Evolutionary conservation across 768 basidiomycete species (phyloP).

Genomic region (Xerocomellus chrysenteron): DNA sequence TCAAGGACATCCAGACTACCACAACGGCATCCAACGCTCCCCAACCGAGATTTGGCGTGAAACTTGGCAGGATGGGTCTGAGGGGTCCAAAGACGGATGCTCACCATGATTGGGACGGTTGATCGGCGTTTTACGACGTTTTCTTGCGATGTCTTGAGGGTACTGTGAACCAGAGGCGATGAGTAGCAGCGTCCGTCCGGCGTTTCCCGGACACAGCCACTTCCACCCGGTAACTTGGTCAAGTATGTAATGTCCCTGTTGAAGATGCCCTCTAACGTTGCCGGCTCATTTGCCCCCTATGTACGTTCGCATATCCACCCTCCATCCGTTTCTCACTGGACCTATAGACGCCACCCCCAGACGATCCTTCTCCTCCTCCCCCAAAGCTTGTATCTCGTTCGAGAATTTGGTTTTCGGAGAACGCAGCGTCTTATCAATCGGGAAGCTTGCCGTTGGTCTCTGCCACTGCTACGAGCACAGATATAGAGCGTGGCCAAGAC

Average conservation of each 20-base stretch:
- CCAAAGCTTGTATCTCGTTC: conserved; percentile 24
- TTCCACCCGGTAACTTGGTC: conserved; percentile 5
- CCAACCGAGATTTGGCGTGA: conserved; percentile 7
- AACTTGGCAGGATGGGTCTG: not conserved
- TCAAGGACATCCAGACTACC: conserved; percentile 21
- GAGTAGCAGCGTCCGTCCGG: conserved; percentile 39
- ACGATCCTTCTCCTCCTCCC: conserved; percentile 40
- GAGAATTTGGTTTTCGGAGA: conserved; percentile 54
- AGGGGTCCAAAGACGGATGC: conserved; percentile 18
- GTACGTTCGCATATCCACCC: conserved; percentile 33
- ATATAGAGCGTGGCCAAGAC: conserved; percentile 39
- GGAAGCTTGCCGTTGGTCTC: conserved; percentile 58
- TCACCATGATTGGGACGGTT: conserved; percentile 37
- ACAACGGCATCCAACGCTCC: conserved; percentile 28
- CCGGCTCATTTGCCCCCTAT: conserved; percentile 60
- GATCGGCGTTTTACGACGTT: conserved; percentile 18
- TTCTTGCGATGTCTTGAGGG: conserved; percentile 32
- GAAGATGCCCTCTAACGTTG: conserved; percentile 7
- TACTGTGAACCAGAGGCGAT: conserved; percentile 7
- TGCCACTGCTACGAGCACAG: conserved; percentile 35
- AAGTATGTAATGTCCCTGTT: not conserved
- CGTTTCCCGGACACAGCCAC: conserved; percentile 40
- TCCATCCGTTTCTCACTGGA: conserved; percentile 1
- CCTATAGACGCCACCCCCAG: conserved; percentile 55
- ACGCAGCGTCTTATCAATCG: conserved; percentile 62